Evolutionary conservation across 108 stramenopile species (phyloP).

Genomic region (Cyclotella baltica): DNA sequence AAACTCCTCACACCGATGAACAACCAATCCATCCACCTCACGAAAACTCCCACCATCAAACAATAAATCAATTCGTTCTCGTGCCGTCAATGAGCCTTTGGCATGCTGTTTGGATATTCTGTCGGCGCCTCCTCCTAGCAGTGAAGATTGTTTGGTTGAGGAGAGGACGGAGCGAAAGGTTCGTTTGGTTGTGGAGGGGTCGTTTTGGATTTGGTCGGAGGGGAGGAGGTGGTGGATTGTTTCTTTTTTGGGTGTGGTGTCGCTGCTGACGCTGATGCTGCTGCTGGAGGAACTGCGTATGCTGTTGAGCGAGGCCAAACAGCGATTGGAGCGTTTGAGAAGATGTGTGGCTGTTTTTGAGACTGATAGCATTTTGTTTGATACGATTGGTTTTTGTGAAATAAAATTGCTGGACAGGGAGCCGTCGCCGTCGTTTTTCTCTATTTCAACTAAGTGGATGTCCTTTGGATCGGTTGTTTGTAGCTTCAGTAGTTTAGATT

Average conservation of each 20-base stretch:
- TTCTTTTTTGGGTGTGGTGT: not conserved
- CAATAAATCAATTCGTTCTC: constrained; percentile 93
- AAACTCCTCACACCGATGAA: constrained; percentile 98
- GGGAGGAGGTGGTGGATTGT: constrained; percentile 40
- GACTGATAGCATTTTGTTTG: not conserved
- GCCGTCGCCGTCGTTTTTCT: too few relatives aligned
- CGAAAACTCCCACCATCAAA: constrained; percentile 93
- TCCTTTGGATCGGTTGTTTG: too few relatives aligned
- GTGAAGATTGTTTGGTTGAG: constrained; percentile 60
- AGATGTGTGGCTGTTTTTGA: not conserved
- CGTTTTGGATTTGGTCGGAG: constrained; percentile 20
- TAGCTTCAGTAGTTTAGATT: too few relatives aligned
- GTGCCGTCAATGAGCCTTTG: constrained; percentile 96
- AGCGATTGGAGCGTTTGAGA: not conserved
- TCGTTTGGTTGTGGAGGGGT: constrained; percentile 80
- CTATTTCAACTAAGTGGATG: too few relatives aligned
- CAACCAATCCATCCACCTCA: constrained; percentile 95
- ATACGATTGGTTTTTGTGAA: not conserved
- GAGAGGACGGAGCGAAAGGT: constrained; percentile 79
- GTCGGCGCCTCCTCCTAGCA: constrained; percentile 88
- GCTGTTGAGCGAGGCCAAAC: not conserved
- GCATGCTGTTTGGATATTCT: constrained; percentile 91
- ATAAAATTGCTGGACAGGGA: not conserved
- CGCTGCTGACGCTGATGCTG: not conserved
- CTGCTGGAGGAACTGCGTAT: not conserved